phyloP scores from a whole-genome alignment of 176 grass and related monocot genomes.

The Musa beccarii region DNA sequence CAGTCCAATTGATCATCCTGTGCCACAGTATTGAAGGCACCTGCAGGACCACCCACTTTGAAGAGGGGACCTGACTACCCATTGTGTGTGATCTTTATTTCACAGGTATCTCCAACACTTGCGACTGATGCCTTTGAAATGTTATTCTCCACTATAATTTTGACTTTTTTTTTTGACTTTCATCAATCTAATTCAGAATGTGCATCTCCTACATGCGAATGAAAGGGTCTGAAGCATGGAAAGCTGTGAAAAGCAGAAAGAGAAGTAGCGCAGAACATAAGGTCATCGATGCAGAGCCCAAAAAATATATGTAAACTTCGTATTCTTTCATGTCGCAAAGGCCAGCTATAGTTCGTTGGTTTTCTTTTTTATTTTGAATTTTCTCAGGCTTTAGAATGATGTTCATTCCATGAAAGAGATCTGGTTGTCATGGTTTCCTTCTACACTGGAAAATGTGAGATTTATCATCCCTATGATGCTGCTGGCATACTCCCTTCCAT shows the following conservation, averaged over 20 bases:
- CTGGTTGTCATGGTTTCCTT: neutral
- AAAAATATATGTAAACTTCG: too few relatives aligned
- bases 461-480: too few relatives aligned
- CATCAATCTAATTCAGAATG: neutral
- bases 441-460: too few relatives aligned
- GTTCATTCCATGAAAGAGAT: neutral
- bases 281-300: too few relatives aligned
- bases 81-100: neutral
- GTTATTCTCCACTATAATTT: neutral
- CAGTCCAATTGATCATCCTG: neutral
- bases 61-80: neutral
- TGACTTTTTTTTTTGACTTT: neutral
- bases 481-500: too few relatives aligned
- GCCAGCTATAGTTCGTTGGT: too few relatives aligned
- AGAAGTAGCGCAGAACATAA: too few relatives aligned
- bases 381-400: neutral
- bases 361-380: neutral
- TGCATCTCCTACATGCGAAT: neutral
- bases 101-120: too few relatives aligned
- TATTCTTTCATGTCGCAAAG: too few relatives aligned
- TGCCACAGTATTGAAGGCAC: too few relatives aligned
- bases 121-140: neutral
- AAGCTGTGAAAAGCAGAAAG: neutral
- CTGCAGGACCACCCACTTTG: neutral
- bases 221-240: neutral